Evolutionary conservation across 2,329 filamentous ascomycete genomes (phyloP).

Genomic region (Ophiobolus disseminans): DNA sequence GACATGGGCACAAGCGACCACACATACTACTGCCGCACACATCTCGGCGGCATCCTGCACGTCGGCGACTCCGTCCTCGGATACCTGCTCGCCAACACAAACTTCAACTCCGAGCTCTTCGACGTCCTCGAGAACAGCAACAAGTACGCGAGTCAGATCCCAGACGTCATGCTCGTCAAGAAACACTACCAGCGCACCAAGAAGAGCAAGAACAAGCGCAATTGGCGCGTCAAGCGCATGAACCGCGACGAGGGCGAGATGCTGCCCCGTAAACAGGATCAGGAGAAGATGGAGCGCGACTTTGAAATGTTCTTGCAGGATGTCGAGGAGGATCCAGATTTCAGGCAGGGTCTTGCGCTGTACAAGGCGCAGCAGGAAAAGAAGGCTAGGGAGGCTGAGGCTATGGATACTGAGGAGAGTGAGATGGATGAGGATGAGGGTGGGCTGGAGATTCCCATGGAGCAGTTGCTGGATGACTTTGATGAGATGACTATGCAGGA

Average conservation of each 20-base stretch:
- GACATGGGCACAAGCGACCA: conserved; percentile 87
- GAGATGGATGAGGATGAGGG: conserved; percentile 66
- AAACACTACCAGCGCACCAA: conserved; percentile 92
- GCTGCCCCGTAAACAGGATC: conserved; percentile 84
- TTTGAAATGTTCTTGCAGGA: conserved; percentile 98
- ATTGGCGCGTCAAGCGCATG: conserved; percentile 97
- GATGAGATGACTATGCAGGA: conserved; percentile 81
- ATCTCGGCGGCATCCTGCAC: conserved; percentile 84
- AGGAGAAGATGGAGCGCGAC: conserved; percentile 86
- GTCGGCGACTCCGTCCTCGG: conserved; percentile 92
- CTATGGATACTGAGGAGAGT: conserved; percentile 69
- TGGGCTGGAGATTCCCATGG: conserved; percentile 57
- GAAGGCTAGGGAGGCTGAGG: conserved; percentile 64
- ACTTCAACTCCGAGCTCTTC: conserved; percentile 89
- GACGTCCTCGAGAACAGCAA: conserved; percentile 80
- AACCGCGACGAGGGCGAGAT: conserved; percentile 86
- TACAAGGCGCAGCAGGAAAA: conserved; percentile 74
- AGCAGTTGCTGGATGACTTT: conserved; percentile 83
- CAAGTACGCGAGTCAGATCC: conserved; percentile 78
- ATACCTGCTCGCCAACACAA: conserved; percentile 87
- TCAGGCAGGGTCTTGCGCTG: conserved; percentile 81
- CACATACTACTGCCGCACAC: conserved; percentile 89
- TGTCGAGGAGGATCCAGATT: conserved; percentile 92
- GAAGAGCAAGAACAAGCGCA: conserved; percentile 68
- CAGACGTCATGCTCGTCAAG: conserved; percentile 95